phyloP scores from a whole-genome alignment of 352 stramenopile genomes.

The Globisporangium uncinulatum region DNA sequence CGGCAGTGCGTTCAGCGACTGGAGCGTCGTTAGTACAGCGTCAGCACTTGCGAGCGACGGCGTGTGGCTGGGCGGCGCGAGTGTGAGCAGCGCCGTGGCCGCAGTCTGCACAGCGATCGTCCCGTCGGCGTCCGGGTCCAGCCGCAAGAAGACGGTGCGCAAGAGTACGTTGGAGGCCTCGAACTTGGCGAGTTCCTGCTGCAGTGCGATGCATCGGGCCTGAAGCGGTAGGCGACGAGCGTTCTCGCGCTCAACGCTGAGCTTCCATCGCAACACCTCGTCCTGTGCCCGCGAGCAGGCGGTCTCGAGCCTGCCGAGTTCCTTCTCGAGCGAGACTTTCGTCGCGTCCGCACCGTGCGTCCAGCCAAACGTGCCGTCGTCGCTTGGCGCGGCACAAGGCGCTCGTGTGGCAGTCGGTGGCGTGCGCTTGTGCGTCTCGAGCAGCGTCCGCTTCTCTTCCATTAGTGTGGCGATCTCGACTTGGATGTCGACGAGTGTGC shows the following conservation, averaged over 20 bases:
- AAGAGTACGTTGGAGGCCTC: conserved; percentile 24
- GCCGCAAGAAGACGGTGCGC: conserved; percentile 25
- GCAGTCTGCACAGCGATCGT: conserved; percentile 10
- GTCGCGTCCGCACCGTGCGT: conserved; percentile 3
- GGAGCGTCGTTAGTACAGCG: conserved; percentile 12
- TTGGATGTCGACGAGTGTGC: conserved; percentile 44
- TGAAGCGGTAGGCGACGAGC: conserved; percentile 34
- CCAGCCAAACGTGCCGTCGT: neutral
- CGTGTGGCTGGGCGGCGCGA: conserved; percentile 16
- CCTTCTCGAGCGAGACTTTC: conserved; percentile 33
- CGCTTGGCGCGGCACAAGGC: neutral
- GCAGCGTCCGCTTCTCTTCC: conserved; percentile 35
- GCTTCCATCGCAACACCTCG: conserved; percentile 32
- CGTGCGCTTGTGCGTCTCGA: conserved; percentile 15
- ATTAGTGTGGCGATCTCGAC: conserved; percentile 42
- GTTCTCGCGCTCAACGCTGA: conserved; percentile 42
- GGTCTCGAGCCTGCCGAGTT: conserved; percentile 36
- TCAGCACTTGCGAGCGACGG: conserved; percentile 3
- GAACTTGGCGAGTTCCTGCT: conserved; percentile 18
- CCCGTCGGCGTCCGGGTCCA: conserved; percentile 14
- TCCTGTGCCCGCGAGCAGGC: conserved; percentile 25
- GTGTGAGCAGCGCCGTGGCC: conserved; percentile 11
- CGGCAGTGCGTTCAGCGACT: conserved; percentile 5
- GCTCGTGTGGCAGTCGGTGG: neutral
- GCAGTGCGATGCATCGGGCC: conserved; percentile 20